Conservation (phyloP, 2,329 filamentous ascomycete species). For the Cladophialophora yegresii region DNA sequence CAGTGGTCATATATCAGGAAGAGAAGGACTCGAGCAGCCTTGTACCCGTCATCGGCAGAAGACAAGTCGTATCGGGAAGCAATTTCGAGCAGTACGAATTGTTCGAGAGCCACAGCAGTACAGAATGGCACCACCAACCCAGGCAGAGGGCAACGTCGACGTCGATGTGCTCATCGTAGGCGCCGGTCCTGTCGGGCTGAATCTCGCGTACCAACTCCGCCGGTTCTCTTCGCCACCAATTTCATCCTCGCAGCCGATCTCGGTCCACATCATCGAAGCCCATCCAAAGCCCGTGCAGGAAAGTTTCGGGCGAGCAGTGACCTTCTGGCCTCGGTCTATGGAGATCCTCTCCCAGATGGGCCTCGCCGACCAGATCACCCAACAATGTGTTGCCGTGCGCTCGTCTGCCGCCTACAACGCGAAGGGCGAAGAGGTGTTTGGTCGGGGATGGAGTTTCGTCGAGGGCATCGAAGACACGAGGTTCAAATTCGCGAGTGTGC, state of each 20-base stretch:
- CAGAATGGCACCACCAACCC: background rate
- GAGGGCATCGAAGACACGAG: constrained; percentile 55
- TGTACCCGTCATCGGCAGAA: background rate
- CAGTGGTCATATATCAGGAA: background rate
- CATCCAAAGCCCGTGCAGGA: constrained; percentile 53
- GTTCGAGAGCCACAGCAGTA: background rate
- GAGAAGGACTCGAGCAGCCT: background rate
- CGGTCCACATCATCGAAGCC: constrained; percentile 54
- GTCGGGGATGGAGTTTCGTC: constrained; percentile 57
- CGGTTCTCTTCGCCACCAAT: constrained; percentile 38
- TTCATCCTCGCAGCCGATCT: constrained; percentile 34
- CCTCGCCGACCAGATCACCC: constrained; percentile 53
- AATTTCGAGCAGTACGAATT: background rate
- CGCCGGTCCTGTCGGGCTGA: constrained; percentile 32
- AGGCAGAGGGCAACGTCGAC: constrained; percentile 37
- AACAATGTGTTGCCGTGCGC: constrained; percentile 57
- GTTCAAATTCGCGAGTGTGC: constrained; percentile 57
- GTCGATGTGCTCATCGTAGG: constrained; percentile 39
- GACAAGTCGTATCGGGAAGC: background rate
- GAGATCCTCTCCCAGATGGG: constrained; percentile 58
- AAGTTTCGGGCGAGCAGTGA: constrained; percentile 57
- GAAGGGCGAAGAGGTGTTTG: constrained; percentile 49
- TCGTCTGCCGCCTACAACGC: constrained; percentile 53
- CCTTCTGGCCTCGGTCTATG: constrained; percentile 54
- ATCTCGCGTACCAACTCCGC: constrained; percentile 31